Base-by-base conservation (phyloP, 2,329 filamentous ascomycete genomes). In the Cercospora canescens region DNA sequence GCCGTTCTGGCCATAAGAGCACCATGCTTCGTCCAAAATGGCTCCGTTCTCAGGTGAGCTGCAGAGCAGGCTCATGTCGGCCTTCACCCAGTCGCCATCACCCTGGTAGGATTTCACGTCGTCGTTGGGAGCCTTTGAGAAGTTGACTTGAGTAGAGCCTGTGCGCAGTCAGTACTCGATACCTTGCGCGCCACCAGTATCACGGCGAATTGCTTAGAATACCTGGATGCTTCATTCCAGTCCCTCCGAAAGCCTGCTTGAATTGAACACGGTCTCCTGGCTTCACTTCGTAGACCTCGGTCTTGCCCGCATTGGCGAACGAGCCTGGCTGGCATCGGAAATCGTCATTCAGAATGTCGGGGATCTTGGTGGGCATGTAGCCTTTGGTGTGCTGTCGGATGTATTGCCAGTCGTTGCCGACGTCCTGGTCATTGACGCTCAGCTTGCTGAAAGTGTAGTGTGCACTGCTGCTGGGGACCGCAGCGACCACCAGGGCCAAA, bases 371-470 rank as follows among this genome's bases (percentile, higher is more conserved):
- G 18, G 67, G 65, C 67, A 65, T 62, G 39, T 71, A 66, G 52
- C 48, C 58, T 50, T 68, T 66, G 37, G 61, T 57, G 48, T 71
- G 65, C 55, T 69, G 62, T 55, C 65, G 69, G 30, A 71, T 68
- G 68, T 69, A 69, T 28, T 59, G 60, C 63, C 63, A 71, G 57
- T 69, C 69, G 24, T 35, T 55, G 37, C 65, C 65, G 32, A 67
- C 39, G 26, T 57, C 32, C 12, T 50, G 26, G 21, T 62, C 67
- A 58, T 69, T 69, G 56, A 69, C 65, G 11, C 66, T 56, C 32
- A 71, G 57, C 39, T 67, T 64, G 28, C 67, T 68, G 65, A 69
- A 71, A 28, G 67, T 68, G 66, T 71, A 71, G 62, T 71, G 69
- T 6, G 59, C 59, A n/a, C 4, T 61, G 59, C 35, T 50, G n/a